These are phyloP conservation scores for Colletotrichum noveboracense DNA, from an alignment of 2,329 filamentous ascomycete genomes.

Conservation along the genomic window DNA sequence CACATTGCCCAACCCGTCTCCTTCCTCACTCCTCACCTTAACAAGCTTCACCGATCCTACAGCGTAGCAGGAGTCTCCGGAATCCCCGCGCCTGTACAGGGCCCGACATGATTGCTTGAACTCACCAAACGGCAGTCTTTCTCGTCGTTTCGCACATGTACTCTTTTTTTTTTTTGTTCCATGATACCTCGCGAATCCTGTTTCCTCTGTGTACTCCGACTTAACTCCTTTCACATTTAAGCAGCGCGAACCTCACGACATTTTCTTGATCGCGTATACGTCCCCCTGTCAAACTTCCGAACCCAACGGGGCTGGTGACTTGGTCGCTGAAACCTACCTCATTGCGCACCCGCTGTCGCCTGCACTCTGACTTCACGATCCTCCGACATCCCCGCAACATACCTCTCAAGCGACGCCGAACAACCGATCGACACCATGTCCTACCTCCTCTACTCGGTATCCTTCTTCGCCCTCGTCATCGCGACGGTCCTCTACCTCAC, in stretches of 20 bases:
- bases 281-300: neutral
- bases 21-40: neutral
- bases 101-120: constrained; percentile 1
- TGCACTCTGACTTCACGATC: neutral
- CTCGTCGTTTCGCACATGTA: neutral
- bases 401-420: neutral
- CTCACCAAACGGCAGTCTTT: neutral
- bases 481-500: constrained; percentile 83
- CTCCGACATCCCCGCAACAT: neutral
- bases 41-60: neutral
- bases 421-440: constrained; percentile 59
- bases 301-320: neutral
- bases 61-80: neutral
- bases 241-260: neutral
- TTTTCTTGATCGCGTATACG: neutral
- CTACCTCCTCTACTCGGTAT: constrained; percentile 81
- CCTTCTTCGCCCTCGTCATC: constrained; percentile 72
- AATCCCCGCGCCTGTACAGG: neutral
- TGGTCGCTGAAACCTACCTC: neutral
- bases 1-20: neutral
- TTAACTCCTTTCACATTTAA: neutral
- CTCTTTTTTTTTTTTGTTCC: neutral
- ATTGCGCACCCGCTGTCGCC: neutral
- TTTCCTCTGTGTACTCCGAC: neutral
- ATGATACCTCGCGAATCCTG: neutral